A percentile compares a stretch with the other conserved stretches of the same genome.
Conservation (phyloP, 176 grass and related monocot species). For the Ananas comosus region DNA sequence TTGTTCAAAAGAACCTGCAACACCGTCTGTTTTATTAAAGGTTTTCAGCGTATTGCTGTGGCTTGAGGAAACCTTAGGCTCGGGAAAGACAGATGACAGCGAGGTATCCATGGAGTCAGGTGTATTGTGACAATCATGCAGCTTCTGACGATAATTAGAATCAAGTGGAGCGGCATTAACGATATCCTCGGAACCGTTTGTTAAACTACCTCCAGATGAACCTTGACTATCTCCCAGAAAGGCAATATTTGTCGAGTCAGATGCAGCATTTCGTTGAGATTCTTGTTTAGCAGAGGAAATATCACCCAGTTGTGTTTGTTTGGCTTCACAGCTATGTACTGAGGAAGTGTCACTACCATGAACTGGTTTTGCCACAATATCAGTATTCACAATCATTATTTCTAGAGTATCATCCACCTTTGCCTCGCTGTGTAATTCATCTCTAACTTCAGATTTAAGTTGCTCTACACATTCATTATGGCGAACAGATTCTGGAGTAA, state of each 20-base stretch:
- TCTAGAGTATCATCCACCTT: constrained; percentile 26
- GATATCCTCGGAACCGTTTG: constrained; percentile 10
- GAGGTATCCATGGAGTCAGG: not conserved
- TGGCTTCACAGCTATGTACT: constrained; percentile 20
- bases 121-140: not conserved
- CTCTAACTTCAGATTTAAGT: not conserved
- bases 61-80: not conserved
- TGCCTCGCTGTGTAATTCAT: not conserved
- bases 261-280: constrained; percentile 23
- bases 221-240: not conserved
- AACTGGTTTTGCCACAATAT: constrained; percentile 3
- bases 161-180: constrained; percentile 10
- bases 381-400: constrained; percentile 26
- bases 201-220: not conserved
- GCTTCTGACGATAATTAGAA: not conserved
- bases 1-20: not conserved
- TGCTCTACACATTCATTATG: constrained; percentile 19
- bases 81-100: not conserved
- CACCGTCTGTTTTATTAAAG: not conserved
- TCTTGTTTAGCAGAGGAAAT: constrained; percentile 21
- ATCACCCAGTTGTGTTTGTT: not conserved
- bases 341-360: constrained; percentile 10
- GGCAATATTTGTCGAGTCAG: not conserved
- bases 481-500: constrained; percentile 10
- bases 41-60: not conserved